These are phyloP conservation scores for Colletotrichum salicis DNA, from an alignment of 2,329 filamentous ascomycete species.

Conservation along the genomic window DNA sequence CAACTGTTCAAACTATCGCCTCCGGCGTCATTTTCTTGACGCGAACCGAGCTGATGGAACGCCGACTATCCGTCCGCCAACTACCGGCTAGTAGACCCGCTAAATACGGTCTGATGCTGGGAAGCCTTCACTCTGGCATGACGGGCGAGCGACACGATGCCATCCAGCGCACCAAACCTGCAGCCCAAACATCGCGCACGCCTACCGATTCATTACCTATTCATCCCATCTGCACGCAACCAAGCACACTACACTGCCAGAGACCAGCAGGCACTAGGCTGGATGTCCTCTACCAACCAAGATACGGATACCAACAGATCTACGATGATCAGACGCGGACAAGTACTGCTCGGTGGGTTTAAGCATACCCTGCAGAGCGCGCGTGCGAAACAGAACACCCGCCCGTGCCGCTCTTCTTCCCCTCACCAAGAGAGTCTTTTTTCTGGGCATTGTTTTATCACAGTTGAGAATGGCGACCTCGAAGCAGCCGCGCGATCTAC, in stretches of 20 bases:
- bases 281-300: slow-evolving; percentile 2
- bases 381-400: slow-evolving; percentile 25
- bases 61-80: slow-evolving; percentile 30
- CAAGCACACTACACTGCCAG: slow-evolving; percentile 2
- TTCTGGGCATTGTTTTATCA: neutral
- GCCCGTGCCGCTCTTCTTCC: slow-evolving; percentile 18
- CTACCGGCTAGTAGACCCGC: slow-evolving; percentile 25
- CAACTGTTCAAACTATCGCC: slow-evolving; percentile 12
- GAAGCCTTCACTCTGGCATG: slow-evolving; percentile 9
- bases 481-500: neutral
- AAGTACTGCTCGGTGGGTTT: neutral
- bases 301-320: slow-evolving; percentile 13
- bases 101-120: neutral
- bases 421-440: slow-evolving; percentile 4
- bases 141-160: slow-evolving; percentile 5
- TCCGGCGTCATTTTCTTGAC: slow-evolving; percentile 21
- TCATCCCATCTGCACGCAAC: slow-evolving; percentile 24
- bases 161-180: neutral
- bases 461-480: neutral
- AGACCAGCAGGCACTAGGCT: slow-evolving; percentile 6
- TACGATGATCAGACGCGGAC: slow-evolving; percentile 18
- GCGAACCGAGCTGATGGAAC: slow-evolving; percentile 34
- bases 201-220: neutral
- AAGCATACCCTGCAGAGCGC: slow-evolving; percentile 6
- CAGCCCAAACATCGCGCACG: neutral